Percentiles rank a stretch among this genome's conserved stretches.
These are phyloP conservation scores for Chloromonas sp. DNA, from an alignment of 163 green algal species.

Conservation along the genomic window DNA sequence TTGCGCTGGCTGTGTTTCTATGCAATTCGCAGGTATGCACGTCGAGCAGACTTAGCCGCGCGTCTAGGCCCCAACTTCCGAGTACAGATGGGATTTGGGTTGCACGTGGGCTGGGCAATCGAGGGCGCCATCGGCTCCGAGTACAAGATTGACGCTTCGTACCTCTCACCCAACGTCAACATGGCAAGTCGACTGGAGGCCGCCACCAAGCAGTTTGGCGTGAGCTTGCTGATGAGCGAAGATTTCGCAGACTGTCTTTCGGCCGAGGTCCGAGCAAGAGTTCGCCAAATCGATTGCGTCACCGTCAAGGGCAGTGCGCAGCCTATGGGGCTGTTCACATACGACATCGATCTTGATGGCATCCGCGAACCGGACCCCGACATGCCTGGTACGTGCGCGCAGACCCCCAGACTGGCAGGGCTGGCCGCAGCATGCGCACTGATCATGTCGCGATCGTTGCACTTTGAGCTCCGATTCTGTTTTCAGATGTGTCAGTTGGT, in stretches of 20 bases:
- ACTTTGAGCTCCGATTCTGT: not conserved
- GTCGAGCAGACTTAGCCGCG: conserved; percentile 1
- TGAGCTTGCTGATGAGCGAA: conserved; percentile 69
- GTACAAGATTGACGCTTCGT: conserved; percentile 95
- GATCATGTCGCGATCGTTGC: not conserved
- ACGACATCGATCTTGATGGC: conserved; percentile 54
- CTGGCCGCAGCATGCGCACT: no score
- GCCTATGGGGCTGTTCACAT: conserved; percentile 82
- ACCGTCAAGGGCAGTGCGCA: conserved; percentile 85
- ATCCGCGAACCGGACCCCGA: not conserved
- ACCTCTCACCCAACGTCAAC: conserved; percentile 96
- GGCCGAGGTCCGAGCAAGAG: conserved; percentile 24
- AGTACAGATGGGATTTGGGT: conserved; percentile 83
- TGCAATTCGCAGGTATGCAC: not conserved
- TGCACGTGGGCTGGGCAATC: conserved; percentile 94
- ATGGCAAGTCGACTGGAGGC: conserved; percentile 90
- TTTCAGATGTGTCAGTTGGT: not conserved
- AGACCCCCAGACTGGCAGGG: not conserved
- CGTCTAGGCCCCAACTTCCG: conserved; percentile 1
- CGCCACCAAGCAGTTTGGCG: conserved; percentile 93
- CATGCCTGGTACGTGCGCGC: not conserved
- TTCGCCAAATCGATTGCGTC: conserved; percentile 85
- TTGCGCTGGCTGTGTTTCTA: no score
- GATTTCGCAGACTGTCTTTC: conserved; percentile 85
- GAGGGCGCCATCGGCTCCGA: conserved; percentile 91